Evolutionary conservation across 805 yeast species (phyloP), one percentile per base, ranked within the genome.

Genomic region (Kazachstania psychrophila): DNA sequence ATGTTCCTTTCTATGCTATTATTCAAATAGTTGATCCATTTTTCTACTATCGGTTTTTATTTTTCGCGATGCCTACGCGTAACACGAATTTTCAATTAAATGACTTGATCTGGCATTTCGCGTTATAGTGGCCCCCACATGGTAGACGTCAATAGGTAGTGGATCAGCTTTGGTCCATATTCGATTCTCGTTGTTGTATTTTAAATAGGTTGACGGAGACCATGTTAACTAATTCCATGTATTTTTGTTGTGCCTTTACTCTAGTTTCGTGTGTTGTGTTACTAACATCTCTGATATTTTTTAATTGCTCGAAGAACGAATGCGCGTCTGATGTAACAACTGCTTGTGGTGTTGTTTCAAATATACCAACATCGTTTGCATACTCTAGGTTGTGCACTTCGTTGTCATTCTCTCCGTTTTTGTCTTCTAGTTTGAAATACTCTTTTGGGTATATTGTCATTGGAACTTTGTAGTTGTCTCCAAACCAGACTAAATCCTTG

Each of bases 401-500:
- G 11, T 15, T 16, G 14, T 5, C 10, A 17, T 23, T n/a, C 17
- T 28, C 39, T 15, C 20, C 31, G n/a, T 17, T 33, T 13, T 15
- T 15, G 12, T n/a, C 27, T 12, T 4, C 20, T 4, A 29, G 18
- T n/a, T 18, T 28, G 34, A 43, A 35, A 33, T 20, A 23, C 19
- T 39, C 39, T 28, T 46, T 43, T 2, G 48, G 39, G 24, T 38
- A 33, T 26, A 37, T 30, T 4, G 49, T 34, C 23, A 52, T 37
- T 20, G 46, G 49, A 6, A 36, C 41, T 31, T 42, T 45, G 40
- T 49, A 39, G 22, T 49, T 52, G 15, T 44, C 48, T 3, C 61
- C 61, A 31, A 56, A 55, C 36, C 43, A 48, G 1, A 57, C 48
- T 16, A 54, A 33, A 33, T 54, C 60, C 12, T 34, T 36, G 4